These are phyloP conservation scores for Xylaria sp. DNA, from an alignment of 2,329 filamentous ascomycete species.

Conservation along the genomic window DNA sequence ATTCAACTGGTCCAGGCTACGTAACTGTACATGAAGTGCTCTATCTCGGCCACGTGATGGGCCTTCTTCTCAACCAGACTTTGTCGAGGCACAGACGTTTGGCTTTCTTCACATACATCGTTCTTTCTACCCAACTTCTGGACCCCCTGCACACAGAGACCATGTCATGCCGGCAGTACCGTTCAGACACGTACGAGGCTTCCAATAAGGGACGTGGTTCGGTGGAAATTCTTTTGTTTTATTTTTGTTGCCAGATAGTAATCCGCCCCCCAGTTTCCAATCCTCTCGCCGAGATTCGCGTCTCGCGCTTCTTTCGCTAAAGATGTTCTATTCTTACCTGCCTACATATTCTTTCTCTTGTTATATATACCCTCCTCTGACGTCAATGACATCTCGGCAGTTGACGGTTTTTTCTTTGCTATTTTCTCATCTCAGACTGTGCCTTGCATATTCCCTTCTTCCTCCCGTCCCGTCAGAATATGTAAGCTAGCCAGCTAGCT, in stretches of 20 bases:
- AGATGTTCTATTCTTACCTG: no score
- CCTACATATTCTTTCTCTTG: no score
- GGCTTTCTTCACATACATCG: not conserved
- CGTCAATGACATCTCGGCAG: not conserved
- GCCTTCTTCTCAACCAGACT: not conserved
- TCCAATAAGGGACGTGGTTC: not conserved
- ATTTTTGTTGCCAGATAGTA: not conserved
- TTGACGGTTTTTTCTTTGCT: no score
- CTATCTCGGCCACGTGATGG: not conserved
- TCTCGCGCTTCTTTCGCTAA: not conserved
- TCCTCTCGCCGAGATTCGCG: not conserved
- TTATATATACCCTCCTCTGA: not conserved
- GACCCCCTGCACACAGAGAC: not conserved
- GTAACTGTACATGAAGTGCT: constrained; percentile 1
- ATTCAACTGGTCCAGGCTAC: not conserved
- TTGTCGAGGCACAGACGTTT: not conserved
- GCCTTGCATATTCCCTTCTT: no score
- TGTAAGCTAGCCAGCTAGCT: no score
- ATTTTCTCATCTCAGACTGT: no score
- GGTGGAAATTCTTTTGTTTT: not conserved
- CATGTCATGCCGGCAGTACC: not conserved
- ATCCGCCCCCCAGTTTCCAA: not conserved
- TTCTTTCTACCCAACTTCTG: not conserved
- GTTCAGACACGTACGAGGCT: not conserved
- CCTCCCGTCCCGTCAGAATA: no score